A percentile compares a stretch with the other conserved stretches of the same genome.
Conservation (phyloP, 176 grass and related monocot genomes). For the Olyra latifolia region DNA sequence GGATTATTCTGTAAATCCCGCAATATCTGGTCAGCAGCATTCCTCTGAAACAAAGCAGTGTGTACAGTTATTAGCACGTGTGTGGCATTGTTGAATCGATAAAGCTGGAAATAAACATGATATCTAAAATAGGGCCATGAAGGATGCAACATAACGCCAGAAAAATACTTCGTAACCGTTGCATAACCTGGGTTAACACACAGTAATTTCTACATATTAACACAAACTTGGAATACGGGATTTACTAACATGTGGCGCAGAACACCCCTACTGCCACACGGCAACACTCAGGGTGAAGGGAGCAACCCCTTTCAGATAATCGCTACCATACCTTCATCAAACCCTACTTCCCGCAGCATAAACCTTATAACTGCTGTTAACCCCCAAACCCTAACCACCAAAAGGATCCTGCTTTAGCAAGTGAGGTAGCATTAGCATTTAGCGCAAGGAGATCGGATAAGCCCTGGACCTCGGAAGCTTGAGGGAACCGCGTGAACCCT, state of each 20-base stretch:
- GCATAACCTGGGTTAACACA: not conserved
- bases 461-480: not conserved
- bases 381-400: not conserved
- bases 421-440: not conserved
- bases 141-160: not conserved
- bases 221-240: not conserved
- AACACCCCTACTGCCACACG: not conserved
- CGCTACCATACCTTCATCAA: not conserved
- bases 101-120: not conserved
- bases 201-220: not conserved
- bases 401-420: not conserved
- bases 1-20: conserved; percentile 95
- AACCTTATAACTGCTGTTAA: not conserved
- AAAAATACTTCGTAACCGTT: not conserved
- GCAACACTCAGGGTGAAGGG: not conserved
- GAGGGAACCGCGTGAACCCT: conserved; percentile 40
- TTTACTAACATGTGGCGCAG: not conserved
- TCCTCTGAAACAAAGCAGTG: conserved; percentile 58
- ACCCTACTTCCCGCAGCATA: not conserved
- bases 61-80: not conserved
- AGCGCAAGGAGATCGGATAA: too few relatives aligned
- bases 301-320: not conserved
- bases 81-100: not conserved
- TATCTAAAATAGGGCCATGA: not conserved
- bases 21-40: conserved; percentile 88